Base-by-base conservation (phyloP, 169 alveolate species). In the Eimeria praecox region DNA sequence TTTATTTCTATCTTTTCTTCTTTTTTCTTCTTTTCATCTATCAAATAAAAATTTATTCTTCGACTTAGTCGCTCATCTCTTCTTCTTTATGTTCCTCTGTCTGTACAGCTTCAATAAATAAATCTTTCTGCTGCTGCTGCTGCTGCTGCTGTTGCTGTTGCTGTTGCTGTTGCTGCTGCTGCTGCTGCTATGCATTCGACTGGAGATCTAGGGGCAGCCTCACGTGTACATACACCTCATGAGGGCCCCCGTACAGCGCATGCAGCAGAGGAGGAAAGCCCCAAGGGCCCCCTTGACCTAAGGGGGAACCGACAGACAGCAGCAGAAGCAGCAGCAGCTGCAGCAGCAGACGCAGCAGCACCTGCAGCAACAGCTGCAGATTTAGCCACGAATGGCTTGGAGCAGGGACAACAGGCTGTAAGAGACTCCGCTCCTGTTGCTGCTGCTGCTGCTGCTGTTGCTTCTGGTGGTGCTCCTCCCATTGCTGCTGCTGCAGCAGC, bases 131-230 rank as follows among this genome's bases (percentile, higher is more conserved):
- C 75, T 64, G 75, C 75, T 64, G 75, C 75, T 64, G 75, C 75
- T 64, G 75, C 75, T 64, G 75, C 75, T 64, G 75, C 75, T 64
- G n/a, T n/a, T n/a, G n/a, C n/a, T n/a, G n/a, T n/a, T n/a, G n/a
- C n/a, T n/a, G n/a, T n/a, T 64, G 75, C 75, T 64, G 75, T n/a
- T 64, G 75, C 75, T 64, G 75, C 75, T 64, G 75, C 75, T 64
- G 75, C 75, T 64, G 75, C 75, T 64, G 75, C 75, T 64, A n/a
- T n/a, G n/a, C n/a, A n/a, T n/a, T n/a, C n/a, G n/a, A n/a, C n/a
- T n/a, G n/a, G n/a, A n/a, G n/a, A n/a, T n/a, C n/a, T n/a, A n/a
- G n/a, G n/a, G n/a, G n/a, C n/a, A n/a, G 75, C 75, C 33, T n/a
- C 75, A 4, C 10, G 30, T 64, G 75, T 64, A 64, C 75, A n/a